phyloP scores from a whole-genome alignment of 768 basidiomycete genomes.

The Leucocoprinus birnbaumii region DNA sequence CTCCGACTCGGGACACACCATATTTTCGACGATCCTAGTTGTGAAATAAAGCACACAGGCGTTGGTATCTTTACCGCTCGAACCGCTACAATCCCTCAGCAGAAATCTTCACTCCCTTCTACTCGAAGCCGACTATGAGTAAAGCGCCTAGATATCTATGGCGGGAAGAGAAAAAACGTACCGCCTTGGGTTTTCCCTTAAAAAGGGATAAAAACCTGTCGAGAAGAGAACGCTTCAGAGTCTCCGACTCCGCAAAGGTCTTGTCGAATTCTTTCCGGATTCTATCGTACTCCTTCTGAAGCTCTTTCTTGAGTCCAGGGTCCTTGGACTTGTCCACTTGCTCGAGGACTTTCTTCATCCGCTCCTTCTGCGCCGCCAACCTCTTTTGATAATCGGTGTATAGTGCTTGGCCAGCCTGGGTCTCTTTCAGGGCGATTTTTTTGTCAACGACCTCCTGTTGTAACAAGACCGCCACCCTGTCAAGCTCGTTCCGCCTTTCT shows the following conservation, averaged over 20 bases:
- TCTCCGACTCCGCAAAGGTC: conserved; percentile 6
- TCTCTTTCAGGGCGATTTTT: conserved; percentile 23
- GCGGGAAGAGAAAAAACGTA: no score
- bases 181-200: no score
- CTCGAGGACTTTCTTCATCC: neutral
- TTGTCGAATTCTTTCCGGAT: conserved; percentile 8
- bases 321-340: conserved; percentile 11
- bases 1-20: no score
- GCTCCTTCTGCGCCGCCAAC: conserved; percentile 21
- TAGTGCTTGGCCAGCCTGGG: conserved; percentile 26
- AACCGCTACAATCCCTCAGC: neutral
- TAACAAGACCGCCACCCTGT: conserved; percentile 16
- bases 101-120: no score
- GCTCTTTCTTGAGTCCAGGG: neutral
- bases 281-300: conserved; percentile 3
- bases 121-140: no score
- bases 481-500: no score
- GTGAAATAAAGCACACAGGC: no score
- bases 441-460: conserved; percentile 30
- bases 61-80: no score
- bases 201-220: no score
- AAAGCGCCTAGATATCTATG: no score
- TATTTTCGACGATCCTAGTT: no score
- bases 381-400: conserved; percentile 22
- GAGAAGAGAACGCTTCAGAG: neutral